Base-by-base conservation (phyloP, 2,329 filamentous ascomycete species). In the Sporothrix euskadiensis region DNA sequence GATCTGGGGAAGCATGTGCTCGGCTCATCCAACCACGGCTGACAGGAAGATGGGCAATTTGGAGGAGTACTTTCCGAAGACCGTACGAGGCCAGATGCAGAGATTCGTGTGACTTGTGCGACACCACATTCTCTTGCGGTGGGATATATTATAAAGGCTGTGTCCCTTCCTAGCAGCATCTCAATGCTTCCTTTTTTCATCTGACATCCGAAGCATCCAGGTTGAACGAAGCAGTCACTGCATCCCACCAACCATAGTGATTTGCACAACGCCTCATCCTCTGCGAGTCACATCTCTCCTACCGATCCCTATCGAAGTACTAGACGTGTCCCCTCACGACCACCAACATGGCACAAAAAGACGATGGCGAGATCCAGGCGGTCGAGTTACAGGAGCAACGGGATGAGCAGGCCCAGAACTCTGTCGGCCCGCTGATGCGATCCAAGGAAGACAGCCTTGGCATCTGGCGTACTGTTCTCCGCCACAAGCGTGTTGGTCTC, bases 391-490 rank as follows among this genome's bases (percentile, higher is more conserved):
- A 71, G 22, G 70, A 71, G 30, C 70, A 54, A 8, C n/a, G 56
- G 3, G 19, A 39, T n/a, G 65, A 69, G 65, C 47, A 19, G 3
- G 30, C 65, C 8, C 14, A 52, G 26, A 44, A 56, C 16, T 30
- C 52, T 19, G 41, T 57, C 12, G 44, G 65, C 2, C 77, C 76
- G 19, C 72, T 80, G 10, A 82, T 83, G 81, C 79, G 82, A 9
- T 79, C 81, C 5, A 80, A 77, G 5, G 75, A 78, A 4, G 83
- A 84, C 72, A 80, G 83, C 59, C 77, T 83, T 3, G 76, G 76
- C 39, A 77, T 84, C n/a, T 83, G 81, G 82, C 77, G 82, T 69
- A 80, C 78, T 61, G 78, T 81, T 6, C 73, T 74, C 7, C 77
- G 78, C 63, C 83, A 81, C 77, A 83, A 82, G 54, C 74, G 76